Base-by-base conservation (phyloP, 2,329 filamentous ascomycete genomes). In the Pestalotiopsis sp. region DNA sequence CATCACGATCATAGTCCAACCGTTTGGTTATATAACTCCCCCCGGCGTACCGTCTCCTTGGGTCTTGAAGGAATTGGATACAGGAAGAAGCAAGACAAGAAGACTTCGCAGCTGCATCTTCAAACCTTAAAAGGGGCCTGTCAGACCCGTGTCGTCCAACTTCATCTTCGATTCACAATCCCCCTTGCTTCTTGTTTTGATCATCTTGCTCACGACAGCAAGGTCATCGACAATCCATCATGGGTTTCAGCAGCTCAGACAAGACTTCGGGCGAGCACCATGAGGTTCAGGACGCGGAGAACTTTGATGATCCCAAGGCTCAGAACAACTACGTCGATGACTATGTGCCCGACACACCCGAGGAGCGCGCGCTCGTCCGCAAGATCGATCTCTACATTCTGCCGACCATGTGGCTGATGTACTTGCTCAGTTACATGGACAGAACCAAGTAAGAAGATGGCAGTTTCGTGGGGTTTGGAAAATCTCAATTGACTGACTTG, bases 371-470 rank as follows among this genome's bases (percentile, higher is more conserved):
- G 57, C 74, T 80, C 3, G 75, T 80, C 17, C 76, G 78, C 49
- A 80, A 80, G 74, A 80, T 86, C 72, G 78, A 84, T 12, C 71
- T 85, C 36, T 77, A 71, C 49, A 66, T 81, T 17, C 67, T 81
- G 17, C 85, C 85, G 3, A 79, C 77, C 86, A 69, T 93, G 90
- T 82, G 90, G 79, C 23, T 83, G 75, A 84, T 90, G 61, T 90
- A 89, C 71, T 78, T 90, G 0, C 79, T 90, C 2, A 87, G 85
- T 71, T 90, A 89, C 73, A 82, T 90, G 64, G 88, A 90, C 76
- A 78, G 86, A 38, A 86, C 85, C 5, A 89, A 89, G 74, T 75
- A 66, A 69, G 72, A 64, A 55, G 6, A 25, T 11, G 7, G 20
- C 1, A 7, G 58, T n/a, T 17, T 57, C 9, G 52, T 36, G 38